Base-by-base conservation (phyloP, 495 filamentous ascomycete species). In the Penicillium psychrofluorescens region DNA sequence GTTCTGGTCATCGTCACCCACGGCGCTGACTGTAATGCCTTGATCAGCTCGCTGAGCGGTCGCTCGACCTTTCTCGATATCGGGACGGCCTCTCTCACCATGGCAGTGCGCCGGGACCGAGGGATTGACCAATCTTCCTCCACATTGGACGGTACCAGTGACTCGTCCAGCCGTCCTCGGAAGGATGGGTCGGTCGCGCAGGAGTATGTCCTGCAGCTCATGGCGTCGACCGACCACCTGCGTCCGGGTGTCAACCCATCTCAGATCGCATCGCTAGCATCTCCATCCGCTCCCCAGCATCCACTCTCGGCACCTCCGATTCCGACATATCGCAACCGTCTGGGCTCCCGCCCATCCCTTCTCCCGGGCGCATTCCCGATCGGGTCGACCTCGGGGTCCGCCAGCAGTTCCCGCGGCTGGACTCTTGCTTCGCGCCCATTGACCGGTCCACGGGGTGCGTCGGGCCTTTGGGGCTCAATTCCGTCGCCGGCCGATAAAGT, bases 21-120 rank as follows among this genome's bases (percentile, higher is more conserved):
- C 55, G 91, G 91, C n/a, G 94, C 94, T 9, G 94, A 90, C 38
- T 95, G 92, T 64, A 99, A 99, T 65, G 94, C 92, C 0, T 64
- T 99, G 38, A 90, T 97, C 39, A 90, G 91, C 6, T 88, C 88
- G 5, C 71, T 99, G 43, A 94, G 87, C 0, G 84, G 90, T 41
- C 84, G 91, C 49, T 88, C 92, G 0, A 86, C 91, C 2, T 74
- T 99, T 7, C 74, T 92, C 38, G 90, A 97, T 58, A 85, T 97
- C 11, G 83, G 79, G 29, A 88, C 91, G 66, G 85, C 90, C 8
- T 95, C 89, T 0, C 72, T 98, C 27, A 95, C 92, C 0, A 83
- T 96, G 82, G 90, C 91, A 9, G 78, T 85, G 28, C 78, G 85
- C 32, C 84, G 83, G 34, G 75, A 80, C 35, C 48, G 49, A 38